These are phyloP conservation scores for Microcos paniculata DNA, from an alignment of 345 rosid genomes.

Conservation along the genomic window DNA sequence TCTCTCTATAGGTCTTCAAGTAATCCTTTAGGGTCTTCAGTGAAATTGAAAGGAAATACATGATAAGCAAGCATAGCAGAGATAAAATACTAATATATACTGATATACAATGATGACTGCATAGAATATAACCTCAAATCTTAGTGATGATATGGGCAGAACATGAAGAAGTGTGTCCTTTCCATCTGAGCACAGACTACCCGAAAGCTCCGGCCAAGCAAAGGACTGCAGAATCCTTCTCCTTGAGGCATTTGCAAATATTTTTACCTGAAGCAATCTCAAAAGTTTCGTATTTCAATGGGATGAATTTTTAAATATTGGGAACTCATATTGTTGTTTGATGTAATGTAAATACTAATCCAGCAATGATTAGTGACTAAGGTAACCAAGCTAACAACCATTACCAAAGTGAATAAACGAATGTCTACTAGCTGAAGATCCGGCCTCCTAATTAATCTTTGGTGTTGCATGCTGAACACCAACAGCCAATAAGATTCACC, in stretches of 20 bases:
- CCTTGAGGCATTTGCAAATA: constrained; percentile 64
- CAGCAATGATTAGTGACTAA: too few species aligned
- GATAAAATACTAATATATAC: not conserved
- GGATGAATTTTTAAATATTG: not conserved
- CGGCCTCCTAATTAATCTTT: too few species aligned
- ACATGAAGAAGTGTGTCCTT: constrained; percentile 69
- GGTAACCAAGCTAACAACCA: too few species aligned
- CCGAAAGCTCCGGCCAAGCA: constrained; percentile 64
- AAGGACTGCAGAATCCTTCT: constrained; percentile 60
- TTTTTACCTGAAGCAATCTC: constrained; percentile 45
- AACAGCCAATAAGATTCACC: too few species aligned
- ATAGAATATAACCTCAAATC: constrained; percentile 46
- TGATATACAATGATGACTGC: not conserved
- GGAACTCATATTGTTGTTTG: not conserved
- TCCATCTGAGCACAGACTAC: constrained; percentile 58
- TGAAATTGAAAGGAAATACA: not conserved
- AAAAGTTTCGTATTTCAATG: not conserved
- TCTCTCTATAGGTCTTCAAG: constrained; percentile 44
- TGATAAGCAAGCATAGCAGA: not conserved
- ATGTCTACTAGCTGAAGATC: too few species aligned
- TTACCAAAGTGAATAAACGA: too few species aligned
- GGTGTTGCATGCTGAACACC: too few species aligned
- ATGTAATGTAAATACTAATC: too few species aligned
- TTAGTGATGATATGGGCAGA: constrained; percentile 64
- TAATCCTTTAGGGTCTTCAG: constrained; percentile 52